These are phyloP conservation scores for Hyaloscypha finlandica DNA, from an alignment of 495 filamentous ascomycete species.

Conservation along the genomic window DNA sequence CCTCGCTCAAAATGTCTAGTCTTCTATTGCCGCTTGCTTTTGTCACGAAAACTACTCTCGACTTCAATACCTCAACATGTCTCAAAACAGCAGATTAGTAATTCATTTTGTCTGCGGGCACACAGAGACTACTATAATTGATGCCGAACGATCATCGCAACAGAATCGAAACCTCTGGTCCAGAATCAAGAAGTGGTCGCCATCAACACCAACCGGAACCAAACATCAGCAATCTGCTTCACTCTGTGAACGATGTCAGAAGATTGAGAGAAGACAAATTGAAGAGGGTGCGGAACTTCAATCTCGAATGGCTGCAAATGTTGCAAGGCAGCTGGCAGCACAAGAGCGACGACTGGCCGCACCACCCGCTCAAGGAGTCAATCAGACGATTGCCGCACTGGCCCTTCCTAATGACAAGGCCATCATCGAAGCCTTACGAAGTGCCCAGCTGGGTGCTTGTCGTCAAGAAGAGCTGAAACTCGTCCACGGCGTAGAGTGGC, in stretches of 20 bases:
- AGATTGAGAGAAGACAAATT: not conserved
- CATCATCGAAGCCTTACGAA: not conserved
- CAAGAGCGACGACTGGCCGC: not conserved
- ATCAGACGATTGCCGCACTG: not conserved
- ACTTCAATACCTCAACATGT: not conserved
- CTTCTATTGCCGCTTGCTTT: not conserved
- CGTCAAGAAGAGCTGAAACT: not conserved
- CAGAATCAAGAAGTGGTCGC: not conserved
- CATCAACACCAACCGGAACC: not conserved
- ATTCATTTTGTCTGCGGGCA: not conserved
- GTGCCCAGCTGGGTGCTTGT: not conserved
- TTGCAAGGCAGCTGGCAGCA: not conserved
- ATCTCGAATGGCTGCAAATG: not conserved
- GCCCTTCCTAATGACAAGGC: not conserved
- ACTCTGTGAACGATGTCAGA: not conserved
- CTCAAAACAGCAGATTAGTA: not conserved
- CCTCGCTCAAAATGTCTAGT: not conserved
- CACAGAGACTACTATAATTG: not conserved
- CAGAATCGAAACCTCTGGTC: not conserved
- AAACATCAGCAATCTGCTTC: not conserved
- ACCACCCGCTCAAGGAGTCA: not conserved
- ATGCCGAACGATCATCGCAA: not conserved
- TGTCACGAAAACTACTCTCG: not conserved
- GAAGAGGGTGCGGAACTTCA: not conserved
- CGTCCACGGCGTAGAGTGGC: not conserved